Base-by-base conservation (phyloP, 1,284 basidiomycete species). In the Phellopilus nigrolimitatus region DNA sequence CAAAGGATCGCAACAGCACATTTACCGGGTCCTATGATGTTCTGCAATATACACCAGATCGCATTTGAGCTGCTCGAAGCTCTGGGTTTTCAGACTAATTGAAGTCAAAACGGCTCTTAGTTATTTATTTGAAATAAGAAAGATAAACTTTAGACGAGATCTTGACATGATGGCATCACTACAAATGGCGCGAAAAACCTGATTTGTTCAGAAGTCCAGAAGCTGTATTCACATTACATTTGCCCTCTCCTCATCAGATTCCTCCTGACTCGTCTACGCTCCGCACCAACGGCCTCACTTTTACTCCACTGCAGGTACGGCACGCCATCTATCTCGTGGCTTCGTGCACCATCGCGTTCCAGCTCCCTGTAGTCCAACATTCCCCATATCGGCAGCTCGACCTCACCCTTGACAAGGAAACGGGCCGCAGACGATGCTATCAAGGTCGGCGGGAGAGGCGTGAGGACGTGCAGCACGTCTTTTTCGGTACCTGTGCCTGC, bases 241-340 rank as follows among this genome's bases (percentile, higher is more conserved):
- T 91, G 84, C 9, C 79, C 81, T 60, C 79, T 82, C 33, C 93
- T 75, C 91, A 95, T 93, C 62, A 97, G 66, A 70, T 97, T 97
- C 63, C 92, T 75, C 64, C 94, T 76, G 42, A 92, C 81, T 40
- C 84, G 71, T 60, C 87, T 74, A 60, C 77, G 80, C 55, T 87
- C 87, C 5, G 75, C 80, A 3, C 91, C 88, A 12, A 82, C 65
- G 3, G 79, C 80, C 43, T 79, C 78, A 2, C 76, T 75, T 59
- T 77, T 79, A 0, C 83, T 83, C 84, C 86, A 90, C 57, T 87
- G 83, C 60, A 97, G 68, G 69, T 82, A 97, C 15, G 94, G 93
- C 37, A 91, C 82, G 28, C 76, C 75, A 3, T 69, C 75, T 59
- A 70, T 76, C 49, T 80, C 77, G 22, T 78, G 70, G 0, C 82